These are phyloP conservation scores for Penicillium hordei DNA, from an alignment of 2,329 filamentous ascomycete species.

Conservation along the genomic window DNA sequence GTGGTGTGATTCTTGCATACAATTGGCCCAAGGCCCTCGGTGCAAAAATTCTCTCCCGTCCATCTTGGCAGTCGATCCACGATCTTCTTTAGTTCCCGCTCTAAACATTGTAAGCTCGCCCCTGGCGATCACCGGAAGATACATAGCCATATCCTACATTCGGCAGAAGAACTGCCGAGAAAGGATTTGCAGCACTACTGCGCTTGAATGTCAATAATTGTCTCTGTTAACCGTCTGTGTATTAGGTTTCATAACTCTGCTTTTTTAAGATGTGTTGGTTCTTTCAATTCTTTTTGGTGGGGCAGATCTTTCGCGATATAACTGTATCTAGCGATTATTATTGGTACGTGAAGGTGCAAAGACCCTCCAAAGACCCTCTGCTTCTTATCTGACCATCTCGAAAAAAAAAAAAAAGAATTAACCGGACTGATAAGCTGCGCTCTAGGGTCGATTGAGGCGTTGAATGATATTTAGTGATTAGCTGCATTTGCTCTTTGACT, in stretches of 20 bases:
- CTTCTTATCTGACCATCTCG: not conserved
- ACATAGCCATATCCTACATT: not conserved
- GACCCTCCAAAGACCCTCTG: not conserved
- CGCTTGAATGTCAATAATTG: not conserved
- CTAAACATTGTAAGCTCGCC: constrained; percentile 1
- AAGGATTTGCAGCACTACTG: not conserved
- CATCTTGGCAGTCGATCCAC: constrained; percentile 2
- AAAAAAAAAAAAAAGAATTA: not conserved
- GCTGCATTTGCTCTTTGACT: not conserved
- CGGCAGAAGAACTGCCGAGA: not conserved
- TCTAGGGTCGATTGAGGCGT: not conserved
- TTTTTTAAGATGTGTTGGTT: not conserved
- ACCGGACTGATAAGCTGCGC: not conserved
- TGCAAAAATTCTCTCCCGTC: constrained; percentile 1
- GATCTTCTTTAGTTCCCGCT: constrained; percentile 11
- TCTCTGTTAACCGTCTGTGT: no score
- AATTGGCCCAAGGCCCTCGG: not conserved
- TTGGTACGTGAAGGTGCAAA: not conserved
- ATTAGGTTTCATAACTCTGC: not conserved
- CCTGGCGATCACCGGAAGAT: constrained; percentile 14
- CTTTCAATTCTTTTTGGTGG: not conserved
- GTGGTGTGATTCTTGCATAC: not conserved
- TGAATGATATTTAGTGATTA: not conserved
- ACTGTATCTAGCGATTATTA: not conserved
- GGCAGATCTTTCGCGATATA: not conserved